A percentile compares a stretch with the other conserved stretches of the same genome.
Conservation (phyloP, 176 grass and related monocot species). For the Oryza australiensis region DNA sequence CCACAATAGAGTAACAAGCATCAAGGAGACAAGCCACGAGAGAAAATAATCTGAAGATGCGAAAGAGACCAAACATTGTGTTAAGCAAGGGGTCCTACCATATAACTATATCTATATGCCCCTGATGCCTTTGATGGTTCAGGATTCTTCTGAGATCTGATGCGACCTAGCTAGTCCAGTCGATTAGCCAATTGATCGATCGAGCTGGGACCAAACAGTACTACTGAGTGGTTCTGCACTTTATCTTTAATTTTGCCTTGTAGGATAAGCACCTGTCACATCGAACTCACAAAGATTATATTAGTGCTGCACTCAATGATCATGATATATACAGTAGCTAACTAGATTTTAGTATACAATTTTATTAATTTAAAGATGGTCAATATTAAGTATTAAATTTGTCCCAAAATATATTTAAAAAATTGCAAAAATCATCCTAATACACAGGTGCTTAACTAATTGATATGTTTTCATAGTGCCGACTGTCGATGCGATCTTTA, state of each 20-base stretch:
- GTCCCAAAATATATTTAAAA: too few relatives aligned
- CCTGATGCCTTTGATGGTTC: not conserved
- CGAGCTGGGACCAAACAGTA: not conserved
- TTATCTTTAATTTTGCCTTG: not conserved
- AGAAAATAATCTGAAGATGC: not conserved
- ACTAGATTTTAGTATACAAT: not conserved
- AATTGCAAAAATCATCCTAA: too few relatives aligned
- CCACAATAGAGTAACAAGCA: too few relatives aligned
- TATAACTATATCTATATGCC: too few relatives aligned
- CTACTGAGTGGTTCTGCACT: not conserved
- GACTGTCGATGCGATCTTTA: too few relatives aligned
- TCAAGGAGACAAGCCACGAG: not conserved
- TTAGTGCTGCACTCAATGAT: not conserved
- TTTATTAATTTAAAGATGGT: too few relatives aligned
- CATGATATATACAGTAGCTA: not conserved
- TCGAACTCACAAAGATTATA: not conserved
- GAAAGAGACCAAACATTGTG: not conserved
- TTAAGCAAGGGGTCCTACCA: not conserved
- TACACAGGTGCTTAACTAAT: too few relatives aligned
- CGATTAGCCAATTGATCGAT: not conserved
- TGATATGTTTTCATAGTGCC: too few relatives aligned
- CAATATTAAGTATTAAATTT: too few relatives aligned
- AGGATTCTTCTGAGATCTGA: not conserved
- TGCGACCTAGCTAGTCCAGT: not conserved
- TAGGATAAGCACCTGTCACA: not conserved